Conservation (phyloP, 2,329 filamentous ascomycete species). For the Cytospora schulzeri region DNA sequence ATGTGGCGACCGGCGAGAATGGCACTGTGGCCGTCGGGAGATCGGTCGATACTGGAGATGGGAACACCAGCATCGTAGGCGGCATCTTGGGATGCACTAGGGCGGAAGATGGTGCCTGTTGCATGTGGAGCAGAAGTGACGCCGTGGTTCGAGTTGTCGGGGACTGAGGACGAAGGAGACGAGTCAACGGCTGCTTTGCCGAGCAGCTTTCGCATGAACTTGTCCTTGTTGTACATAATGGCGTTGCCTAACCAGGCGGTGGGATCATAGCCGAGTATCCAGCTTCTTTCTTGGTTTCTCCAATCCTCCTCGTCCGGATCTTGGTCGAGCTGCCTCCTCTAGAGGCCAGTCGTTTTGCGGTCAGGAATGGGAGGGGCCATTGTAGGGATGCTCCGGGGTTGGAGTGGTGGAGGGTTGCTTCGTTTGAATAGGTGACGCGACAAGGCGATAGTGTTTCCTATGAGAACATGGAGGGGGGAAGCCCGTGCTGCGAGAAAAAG, state of each 20-base stretch:
- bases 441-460: too few species aligned
- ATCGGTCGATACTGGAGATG: slow-evolving; percentile 60
- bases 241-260: slow-evolving; percentile 28
- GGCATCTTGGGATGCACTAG: slow-evolving; percentile 58
- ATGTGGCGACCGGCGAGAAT: slow-evolving; percentile 62
- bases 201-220: slow-evolving; percentile 63
- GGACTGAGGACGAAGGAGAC: slow-evolving; percentile 46
- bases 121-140: slow-evolving; percentile 49
- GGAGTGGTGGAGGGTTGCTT: background rate
- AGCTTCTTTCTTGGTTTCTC: background rate
- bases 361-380: slow-evolving; percentile 7
- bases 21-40: slow-evolving; percentile 57
- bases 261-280: slow-evolving; percentile 24
- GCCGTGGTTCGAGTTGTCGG: slow-evolving; percentile 31
- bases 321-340: slow-evolving; percentile 20
- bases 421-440: background rate
- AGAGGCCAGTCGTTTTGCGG: slow-evolving; percentile 15
- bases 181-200: slow-evolving; percentile 55
- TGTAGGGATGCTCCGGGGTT: background rate
- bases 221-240: slow-evolving; percentile 56
- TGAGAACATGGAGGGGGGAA: background rate
- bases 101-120: slow-evolving; percentile 48
- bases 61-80: slow-evolving; percentile 54
- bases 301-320: background rate
- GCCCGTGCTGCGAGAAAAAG: slow-evolving; percentile 63